These are phyloP conservation scores for Nitzschia sp. DNA, from an alignment of 108 stramenopile species.

Conservation along the genomic window DNA sequence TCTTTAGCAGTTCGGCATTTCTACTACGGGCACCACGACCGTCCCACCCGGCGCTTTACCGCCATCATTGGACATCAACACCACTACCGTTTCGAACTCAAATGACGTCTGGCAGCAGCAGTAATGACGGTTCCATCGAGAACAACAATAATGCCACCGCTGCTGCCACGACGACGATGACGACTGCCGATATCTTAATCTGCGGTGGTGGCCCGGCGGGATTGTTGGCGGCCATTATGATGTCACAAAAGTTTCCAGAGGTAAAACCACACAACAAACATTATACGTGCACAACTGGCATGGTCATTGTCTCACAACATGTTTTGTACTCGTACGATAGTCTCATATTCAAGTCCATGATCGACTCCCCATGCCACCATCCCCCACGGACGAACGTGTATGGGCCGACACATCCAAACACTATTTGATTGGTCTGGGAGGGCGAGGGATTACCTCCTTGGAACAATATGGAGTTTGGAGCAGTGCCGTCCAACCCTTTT, in stretches of 20 bases:
- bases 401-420: slow-evolving; percentile 55
- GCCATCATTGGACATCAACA: no score
- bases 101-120: no score
- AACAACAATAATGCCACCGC: no score
- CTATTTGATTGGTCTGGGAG: slow-evolving; percentile 76
- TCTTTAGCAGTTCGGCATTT: no score
- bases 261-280: not conserved
- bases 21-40: no score
- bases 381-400: slow-evolving; percentile 41
- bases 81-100: no score
- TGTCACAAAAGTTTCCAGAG: slow-evolving; percentile 30
- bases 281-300: not conserved
- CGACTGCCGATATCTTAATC: slow-evolving; percentile 36
- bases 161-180: no score
- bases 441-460: slow-evolving; percentile 67
- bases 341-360: slow-evolving; percentile 4
- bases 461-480: slow-evolving; percentile 47
- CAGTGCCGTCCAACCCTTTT: slow-evolving; percentile 47
- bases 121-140: no score
- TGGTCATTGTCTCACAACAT: slow-evolving; percentile 13
- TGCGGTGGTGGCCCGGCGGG: slow-evolving; percentile 60
- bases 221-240: slow-evolving; percentile 51
- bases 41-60: no score
- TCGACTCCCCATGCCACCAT: slow-evolving; percentile 39
- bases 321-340: slow-evolving; percentile 46